Percentiles rank a stretch among this genome's conserved stretches.
These are phyloP conservation scores for Botryobasidium botryosum DNA, from an alignment of 768 basidiomycete species.

Conservation along the genomic window DNA sequence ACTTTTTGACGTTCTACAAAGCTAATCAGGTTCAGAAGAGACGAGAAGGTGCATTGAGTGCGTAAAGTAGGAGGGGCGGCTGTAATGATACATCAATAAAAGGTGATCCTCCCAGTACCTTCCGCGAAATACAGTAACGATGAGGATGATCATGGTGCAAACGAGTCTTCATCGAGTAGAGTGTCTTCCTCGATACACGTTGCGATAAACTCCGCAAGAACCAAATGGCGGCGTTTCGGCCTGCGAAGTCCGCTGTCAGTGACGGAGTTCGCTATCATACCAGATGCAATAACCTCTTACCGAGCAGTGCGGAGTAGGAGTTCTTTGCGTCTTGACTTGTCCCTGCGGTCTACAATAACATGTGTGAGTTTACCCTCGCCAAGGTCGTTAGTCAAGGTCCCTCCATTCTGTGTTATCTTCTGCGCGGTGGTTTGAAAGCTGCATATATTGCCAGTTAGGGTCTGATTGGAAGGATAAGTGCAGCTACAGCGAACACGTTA, in stretches of 20 bases:
- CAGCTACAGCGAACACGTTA: background rate
- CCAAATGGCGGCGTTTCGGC: constrained; percentile 62
- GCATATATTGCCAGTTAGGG: constrained; percentile 1
- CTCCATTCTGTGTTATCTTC: constrained; percentile 52
- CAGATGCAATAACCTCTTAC: constrained; percentile 1
- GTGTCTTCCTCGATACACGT: constrained; percentile 74
- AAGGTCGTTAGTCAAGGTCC: constrained; percentile 42
- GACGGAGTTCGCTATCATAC: constrained; percentile 2
- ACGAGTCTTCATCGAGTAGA: constrained; percentile 61
- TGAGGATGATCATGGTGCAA: constrained; percentile 11
- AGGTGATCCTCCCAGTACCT: background rate
- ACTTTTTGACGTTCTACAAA: too few species aligned
- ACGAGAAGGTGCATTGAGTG: too few species aligned
- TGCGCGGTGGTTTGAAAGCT: constrained; percentile 41
- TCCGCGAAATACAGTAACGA: background rate
- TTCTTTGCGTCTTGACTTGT: constrained; percentile 51
- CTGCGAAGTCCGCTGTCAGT: constrained; percentile 29
- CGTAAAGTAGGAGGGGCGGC: too few species aligned
- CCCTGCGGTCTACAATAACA: constrained; percentile 67
- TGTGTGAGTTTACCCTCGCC: constrained; percentile 73
- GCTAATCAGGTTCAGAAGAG: too few species aligned
- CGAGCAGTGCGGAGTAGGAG: constrained; percentile 19
- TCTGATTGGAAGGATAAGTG: background rate
- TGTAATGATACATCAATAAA: constrained; percentile 10
- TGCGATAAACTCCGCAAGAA: constrained; percentile 60